Conservation (phyloP, 202 grass and related monocot species). For the Elaeis oleifera region DNA sequence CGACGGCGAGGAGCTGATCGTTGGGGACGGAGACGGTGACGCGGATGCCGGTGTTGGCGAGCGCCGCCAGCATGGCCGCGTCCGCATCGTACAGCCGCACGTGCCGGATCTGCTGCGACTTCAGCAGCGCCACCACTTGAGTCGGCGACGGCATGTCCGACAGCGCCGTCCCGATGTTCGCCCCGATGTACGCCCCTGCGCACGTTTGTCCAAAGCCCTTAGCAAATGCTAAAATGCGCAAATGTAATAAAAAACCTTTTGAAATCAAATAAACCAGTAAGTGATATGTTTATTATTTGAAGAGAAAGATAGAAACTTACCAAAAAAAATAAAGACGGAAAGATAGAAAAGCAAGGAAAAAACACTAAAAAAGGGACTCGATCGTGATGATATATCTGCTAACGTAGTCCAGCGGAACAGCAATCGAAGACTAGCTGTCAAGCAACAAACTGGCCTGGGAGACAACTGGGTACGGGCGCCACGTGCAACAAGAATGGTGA, state of each 20-base stretch:
- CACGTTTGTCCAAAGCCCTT: not conserved
- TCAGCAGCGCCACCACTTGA: conserved; percentile 71
- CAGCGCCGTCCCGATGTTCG: conserved; percentile 84
- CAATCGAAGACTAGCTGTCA: not conserved
- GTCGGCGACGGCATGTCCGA: conserved; percentile 64
- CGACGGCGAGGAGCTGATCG: conserved; percentile 92
- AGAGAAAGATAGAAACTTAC: no score
- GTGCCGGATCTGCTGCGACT: conserved; percentile 76
- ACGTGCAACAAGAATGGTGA: no score
- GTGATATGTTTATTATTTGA: no score
- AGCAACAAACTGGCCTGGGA: not conserved
- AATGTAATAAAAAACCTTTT: not conserved
- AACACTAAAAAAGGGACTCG: no score
- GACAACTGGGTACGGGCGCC: no score
- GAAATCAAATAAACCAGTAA: no score
- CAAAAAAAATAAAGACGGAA: no score
- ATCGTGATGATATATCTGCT: no score
- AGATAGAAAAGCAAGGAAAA: no score
- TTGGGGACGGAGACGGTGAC: conserved; percentile 88
- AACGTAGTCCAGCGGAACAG: not conserved
- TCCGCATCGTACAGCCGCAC: conserved; percentile 80
- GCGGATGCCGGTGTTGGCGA: conserved; percentile 72
- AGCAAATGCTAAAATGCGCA: not conserved
- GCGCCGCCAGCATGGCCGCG: conserved; percentile 65
- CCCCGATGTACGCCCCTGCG: conserved; percentile 82